Evolutionary conservation across 805 yeast genomes (phyloP).

Genomic region (Yamadazyma paraphyllophila): DNA sequence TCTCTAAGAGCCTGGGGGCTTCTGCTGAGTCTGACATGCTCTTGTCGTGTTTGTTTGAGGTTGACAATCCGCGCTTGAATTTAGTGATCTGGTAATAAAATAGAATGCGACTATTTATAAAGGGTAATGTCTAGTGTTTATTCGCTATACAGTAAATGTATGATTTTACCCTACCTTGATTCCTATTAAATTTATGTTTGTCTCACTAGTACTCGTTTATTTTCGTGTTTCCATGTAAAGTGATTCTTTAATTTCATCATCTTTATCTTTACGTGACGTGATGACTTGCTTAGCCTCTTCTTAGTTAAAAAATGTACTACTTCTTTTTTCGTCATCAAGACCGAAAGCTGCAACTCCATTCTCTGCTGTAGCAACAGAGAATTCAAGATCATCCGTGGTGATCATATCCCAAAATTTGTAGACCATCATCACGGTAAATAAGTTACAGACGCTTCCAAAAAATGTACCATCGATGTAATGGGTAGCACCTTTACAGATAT

Average conservation of each 20-base stretch:
- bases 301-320: slow-evolving; percentile 15
- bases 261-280: neutral
- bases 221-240: neutral
- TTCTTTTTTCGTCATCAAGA: slow-evolving; percentile 31
- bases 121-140: no score
- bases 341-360: slow-evolving; percentile 34
- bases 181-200: neutral
- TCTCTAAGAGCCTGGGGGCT: slow-evolving; percentile 12
- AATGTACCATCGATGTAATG: slow-evolving; percentile 92
- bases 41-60: slow-evolving; percentile 5
- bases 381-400: slow-evolving; percentile 92
- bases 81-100: neutral
- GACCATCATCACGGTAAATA: slow-evolving; percentile 88
- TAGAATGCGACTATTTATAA: neutral
- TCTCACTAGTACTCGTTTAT: neutral
- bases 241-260: neutral
- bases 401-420: slow-evolving; percentile 97
- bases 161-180: no score
- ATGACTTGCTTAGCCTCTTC: neutral
- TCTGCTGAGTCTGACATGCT: slow-evolving; percentile 3
- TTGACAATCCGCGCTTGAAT: neutral
- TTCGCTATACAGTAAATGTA: no score
- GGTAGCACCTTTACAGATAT: slow-evolving; percentile 65
- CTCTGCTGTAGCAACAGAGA: slow-evolving; percentile 59
- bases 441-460: slow-evolving; percentile 76